Evolutionary conservation across 371 early-diverging fungal genomes (phyloP), one percentile per base, ranked within the genome.

Genomic region (Mucor racemosus): DNA sequence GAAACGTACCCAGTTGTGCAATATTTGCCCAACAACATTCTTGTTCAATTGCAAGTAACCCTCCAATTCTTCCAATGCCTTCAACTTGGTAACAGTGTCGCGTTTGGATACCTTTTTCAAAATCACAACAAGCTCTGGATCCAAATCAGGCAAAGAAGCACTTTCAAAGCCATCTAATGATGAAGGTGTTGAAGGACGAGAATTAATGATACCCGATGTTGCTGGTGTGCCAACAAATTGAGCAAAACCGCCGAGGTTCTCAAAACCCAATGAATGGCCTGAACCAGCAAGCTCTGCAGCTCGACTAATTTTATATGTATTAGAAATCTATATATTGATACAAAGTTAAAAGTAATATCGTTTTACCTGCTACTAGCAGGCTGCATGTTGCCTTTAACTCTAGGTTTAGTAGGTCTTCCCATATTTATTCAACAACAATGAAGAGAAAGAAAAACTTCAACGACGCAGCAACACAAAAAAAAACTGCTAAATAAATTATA

Each of bases 311-410:
- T 40, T 50, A 14, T 21, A n/a, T 48, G 39, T 36, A 19, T 40
- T 19, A 3, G 26, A 26, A 26, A 26, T 26, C 26, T 26, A 26
- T 26, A 58, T 38, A n/a, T 19, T 13, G 36, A 13, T 17, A 53
- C 8, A 58, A 53, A 36, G n/a, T 2, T 46, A 0, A 11, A 36
- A 11, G 4, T 38, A 8, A 56, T 44, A 19, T 1, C 44, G 48
- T 26, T 39, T 62, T 87, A 88, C 92, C 92, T 90, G 80, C 90
- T 90, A 67, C 86, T 89, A 19, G 91, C 87, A 65, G 91, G 89
- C 71, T 90, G 81, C 64, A 87, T 65, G 62, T 86, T 88, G 68
- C 92, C 90, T 75, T 90, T 90, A 13, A 84, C 81, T 62, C 88
- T 80, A 40, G 84, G 78, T 44, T 82, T 78, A 50, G 85, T 82